Conservation (phyloP, 495 filamentous ascomycete species). For the Collariella sp. region DNA sequence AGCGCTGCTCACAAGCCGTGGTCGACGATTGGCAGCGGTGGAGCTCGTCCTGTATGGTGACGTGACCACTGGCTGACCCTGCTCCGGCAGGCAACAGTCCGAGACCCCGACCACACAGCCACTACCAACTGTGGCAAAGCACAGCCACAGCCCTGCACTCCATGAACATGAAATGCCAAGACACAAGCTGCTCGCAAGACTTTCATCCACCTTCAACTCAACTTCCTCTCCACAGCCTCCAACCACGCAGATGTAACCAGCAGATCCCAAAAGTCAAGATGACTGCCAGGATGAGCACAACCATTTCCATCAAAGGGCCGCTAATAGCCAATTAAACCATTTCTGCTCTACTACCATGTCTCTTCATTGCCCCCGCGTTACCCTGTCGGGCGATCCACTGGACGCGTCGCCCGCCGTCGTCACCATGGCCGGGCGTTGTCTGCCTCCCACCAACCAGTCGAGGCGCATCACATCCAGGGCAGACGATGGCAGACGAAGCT, state of each 20-base stretch:
- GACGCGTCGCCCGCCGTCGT: constrained; percentile 1
- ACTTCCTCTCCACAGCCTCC: background rate
- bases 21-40: background rate
- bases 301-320: no score
- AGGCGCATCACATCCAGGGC: background rate
- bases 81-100: background rate
- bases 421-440: constrained; percentile 1
- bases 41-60: background rate
- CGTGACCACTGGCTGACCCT: background rate
- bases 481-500: background rate
- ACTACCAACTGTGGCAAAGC: constrained; percentile 12
- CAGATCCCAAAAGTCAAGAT: no score
- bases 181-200: no score
- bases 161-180: no score
- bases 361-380: background rate
- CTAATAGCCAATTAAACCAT: no score
- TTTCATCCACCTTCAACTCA: no score
- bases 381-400: background rate
- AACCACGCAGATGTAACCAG: no score
- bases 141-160: background rate
- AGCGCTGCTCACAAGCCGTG: background rate
- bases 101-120: background rate
- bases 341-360: no score
- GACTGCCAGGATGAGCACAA: no score
- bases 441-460: background rate